Percentiles rank a stretch among this genome's conserved stretches.
These are phyloP conservation scores for Athelia psychrophila DNA, from an alignment of 1,284 basidiomycete species.

Conservation along the genomic window DNA sequence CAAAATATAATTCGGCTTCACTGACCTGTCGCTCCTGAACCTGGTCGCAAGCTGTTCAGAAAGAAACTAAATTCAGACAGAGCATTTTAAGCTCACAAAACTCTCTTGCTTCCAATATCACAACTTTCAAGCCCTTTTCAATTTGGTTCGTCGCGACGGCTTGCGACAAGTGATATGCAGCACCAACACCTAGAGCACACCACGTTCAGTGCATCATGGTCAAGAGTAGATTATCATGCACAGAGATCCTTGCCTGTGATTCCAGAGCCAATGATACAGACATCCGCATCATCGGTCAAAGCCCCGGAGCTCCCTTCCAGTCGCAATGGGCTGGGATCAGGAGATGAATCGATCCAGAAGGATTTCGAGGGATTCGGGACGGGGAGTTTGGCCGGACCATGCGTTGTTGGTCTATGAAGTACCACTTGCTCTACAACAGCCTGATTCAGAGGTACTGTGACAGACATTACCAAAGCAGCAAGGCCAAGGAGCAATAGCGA, in stretches of 20 bases:
- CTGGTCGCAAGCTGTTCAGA: conserved; percentile 31
- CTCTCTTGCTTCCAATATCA: conserved; percentile 72
- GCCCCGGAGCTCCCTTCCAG: conserved; percentile 58
- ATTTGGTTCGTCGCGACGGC: conserved; percentile 17
- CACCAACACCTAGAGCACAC: conserved; percentile 38
- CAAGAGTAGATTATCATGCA: no score
- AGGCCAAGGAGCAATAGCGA: not conserved
- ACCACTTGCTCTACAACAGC: not conserved
- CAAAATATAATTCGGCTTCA: not conserved
- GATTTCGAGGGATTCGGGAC: conserved; percentile 61
- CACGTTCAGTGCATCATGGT: not conserved
- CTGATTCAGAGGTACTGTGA: conserved; percentile 1
- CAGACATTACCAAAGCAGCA: not conserved
- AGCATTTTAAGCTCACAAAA: conserved; percentile 55
- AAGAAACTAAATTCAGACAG: not conserved
- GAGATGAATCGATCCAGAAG: conserved; percentile 61
- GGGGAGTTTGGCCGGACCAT: conserved; percentile 38
- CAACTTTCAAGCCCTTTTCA: conserved; percentile 38
- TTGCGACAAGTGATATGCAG: conserved; percentile 65
- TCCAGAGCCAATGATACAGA: conserved; percentile 77
- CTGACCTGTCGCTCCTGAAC: conserved; percentile 78
- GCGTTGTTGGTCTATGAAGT: not conserved
- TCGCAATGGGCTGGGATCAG: conserved; percentile 61
- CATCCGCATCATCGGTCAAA: conserved; percentile 56
- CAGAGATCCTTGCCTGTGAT: conserved; percentile 54